These are phyloP conservation scores for Lipomyces chichibuensis DNA, from an alignment of 805 yeast species.

Conservation along the genomic window DNA sequence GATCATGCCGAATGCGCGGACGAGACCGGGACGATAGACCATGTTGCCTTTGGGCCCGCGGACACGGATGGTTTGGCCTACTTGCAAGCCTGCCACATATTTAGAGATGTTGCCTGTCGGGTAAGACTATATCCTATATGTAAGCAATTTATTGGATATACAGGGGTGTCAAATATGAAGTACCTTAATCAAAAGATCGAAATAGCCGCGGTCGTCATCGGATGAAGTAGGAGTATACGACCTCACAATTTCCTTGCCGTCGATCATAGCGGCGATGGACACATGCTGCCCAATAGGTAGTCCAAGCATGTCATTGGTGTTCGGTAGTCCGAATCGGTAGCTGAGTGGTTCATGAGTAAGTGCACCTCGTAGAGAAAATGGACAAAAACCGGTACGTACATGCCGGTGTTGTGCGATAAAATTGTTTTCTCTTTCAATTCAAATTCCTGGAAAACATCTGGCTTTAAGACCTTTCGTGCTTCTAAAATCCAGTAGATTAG, in stretches of 20 bases:
- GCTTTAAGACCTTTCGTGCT: slow-evolving; percentile 54
- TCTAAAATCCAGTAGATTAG: slow-evolving; percentile 10
- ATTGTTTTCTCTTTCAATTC: slow-evolving; percentile 77
- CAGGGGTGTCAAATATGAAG: slow-evolving; percentile 87
- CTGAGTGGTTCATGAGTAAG: slow-evolving; percentile 5
- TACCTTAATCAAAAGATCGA: slow-evolving; percentile 83
- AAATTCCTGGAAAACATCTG: slow-evolving; percentile 72
- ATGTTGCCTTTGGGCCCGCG: slow-evolving; percentile 88
- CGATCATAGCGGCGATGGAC: slow-evolving; percentile 71
- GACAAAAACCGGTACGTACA: slow-evolving; percentile 44
- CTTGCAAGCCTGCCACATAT: slow-evolving; percentile 65
- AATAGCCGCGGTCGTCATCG: slow-evolving; percentile 66
- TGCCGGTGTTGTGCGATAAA: slow-evolving; percentile 76
- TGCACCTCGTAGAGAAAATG: neutral
- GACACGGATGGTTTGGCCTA: slow-evolving; percentile 79
- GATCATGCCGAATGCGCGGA: slow-evolving; percentile 70
- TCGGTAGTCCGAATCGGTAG: slow-evolving; percentile 79
- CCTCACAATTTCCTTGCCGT: slow-evolving; percentile 83
- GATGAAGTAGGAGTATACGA: slow-evolving; percentile 82
- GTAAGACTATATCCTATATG: slow-evolving; percentile 48
- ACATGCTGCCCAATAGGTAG: slow-evolving; percentile 95
- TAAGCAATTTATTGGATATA: slow-evolving; percentile 72
- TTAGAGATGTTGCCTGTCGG: slow-evolving; percentile 83
- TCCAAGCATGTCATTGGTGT: slow-evolving; percentile 72
- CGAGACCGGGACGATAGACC: slow-evolving; percentile 76